Conservation (phyloP, 129 eudicot genomes). For the Tagetes patula region DNA sequence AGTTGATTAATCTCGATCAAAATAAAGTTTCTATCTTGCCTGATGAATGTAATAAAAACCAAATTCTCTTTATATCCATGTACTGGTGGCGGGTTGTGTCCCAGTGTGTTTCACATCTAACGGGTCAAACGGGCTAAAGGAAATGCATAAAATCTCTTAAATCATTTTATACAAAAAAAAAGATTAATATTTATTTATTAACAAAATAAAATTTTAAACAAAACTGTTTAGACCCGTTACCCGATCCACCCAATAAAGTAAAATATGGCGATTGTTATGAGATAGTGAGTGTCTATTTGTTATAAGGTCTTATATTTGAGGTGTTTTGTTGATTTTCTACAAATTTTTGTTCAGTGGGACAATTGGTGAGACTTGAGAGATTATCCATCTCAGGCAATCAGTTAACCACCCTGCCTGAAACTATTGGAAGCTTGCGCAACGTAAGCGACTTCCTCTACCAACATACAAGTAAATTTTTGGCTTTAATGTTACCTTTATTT, state of each 20-base stretch:
- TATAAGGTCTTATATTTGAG: neutral
- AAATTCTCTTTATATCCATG: neutral
- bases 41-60: slow-evolving; percentile 73
- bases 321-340: slow-evolving; percentile 1
- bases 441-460: slow-evolving; percentile 47
- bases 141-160: neutral
- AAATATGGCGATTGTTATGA: slow-evolving; percentile 29
- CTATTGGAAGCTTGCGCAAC: slow-evolving; percentile 91
- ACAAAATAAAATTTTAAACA: neutral
- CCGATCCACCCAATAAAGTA: neutral
- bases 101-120: neutral
- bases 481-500: too few species aligned
- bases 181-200: neutral
- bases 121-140: neutral
- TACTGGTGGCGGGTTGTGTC: neutral
- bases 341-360: slow-evolving; percentile 69
- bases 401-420: slow-evolving; percentile 74
- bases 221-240: neutral
- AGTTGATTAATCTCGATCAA: slow-evolving; percentile 74
- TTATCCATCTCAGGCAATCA: slow-evolving; percentile 76
- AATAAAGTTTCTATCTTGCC: slow-evolving; percentile 75
- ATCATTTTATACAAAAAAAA: neutral
- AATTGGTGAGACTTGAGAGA: slow-evolving; percentile 87
- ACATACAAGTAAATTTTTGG: neutral
- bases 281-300: neutral